Conservation (phyloP, 345 rosid species). For the Salix brachista region DNA sequence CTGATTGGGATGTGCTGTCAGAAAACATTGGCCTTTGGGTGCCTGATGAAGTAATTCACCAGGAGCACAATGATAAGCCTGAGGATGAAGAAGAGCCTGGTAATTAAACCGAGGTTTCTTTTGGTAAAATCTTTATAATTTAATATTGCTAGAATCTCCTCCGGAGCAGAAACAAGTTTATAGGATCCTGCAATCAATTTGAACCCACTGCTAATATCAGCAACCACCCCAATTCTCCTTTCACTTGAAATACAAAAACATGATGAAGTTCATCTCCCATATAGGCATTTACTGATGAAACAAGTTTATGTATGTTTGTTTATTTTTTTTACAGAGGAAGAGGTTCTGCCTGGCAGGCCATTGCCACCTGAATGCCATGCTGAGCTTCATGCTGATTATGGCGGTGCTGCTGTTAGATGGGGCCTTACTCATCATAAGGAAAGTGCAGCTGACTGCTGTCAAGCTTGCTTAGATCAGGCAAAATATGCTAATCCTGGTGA, state of each 20-base stretch:
- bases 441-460: conserved; percentile 98
- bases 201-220: background rate
- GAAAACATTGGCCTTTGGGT: conserved; percentile 92
- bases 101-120: conserved; percentile 25
- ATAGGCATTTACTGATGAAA: background rate
- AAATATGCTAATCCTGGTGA: conserved; percentile 71
- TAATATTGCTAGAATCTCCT: background rate
- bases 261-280: background rate
- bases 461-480: conserved; percentile 93
- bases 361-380: conserved; percentile 68
- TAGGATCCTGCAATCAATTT: background rate
- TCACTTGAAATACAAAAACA: background rate
- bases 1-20: conserved; percentile 66
- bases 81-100: conserved; percentile 78
- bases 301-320: background rate
- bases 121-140: background rate
- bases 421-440: conserved; percentile 93
- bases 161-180: background rate
- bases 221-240: background rate
- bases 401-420: conserved; percentile 91
- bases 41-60: conserved; percentile 60
- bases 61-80: conserved; percentile 82
- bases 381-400: conserved; percentile 91
- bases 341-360: conserved; percentile 81
- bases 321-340: conserved; percentile 47